Conservation (phyloP, 2,329 filamentous ascomycete species). For the Cadophora gregata region DNA sequence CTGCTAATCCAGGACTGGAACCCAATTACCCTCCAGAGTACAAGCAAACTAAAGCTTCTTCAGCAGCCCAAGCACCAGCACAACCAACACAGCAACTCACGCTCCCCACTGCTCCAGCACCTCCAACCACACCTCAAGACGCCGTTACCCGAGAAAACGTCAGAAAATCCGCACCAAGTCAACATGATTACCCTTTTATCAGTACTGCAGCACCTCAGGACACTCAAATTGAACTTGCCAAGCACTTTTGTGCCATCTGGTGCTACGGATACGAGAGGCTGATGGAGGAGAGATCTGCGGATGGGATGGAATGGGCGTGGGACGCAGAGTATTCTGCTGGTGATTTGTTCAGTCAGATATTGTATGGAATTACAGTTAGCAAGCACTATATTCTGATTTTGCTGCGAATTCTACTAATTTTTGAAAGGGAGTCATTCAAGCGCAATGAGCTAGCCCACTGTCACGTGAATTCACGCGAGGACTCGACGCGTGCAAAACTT, state of each 20-base stretch:
- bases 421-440: neutral
- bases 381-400: neutral
- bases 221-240: neutral
- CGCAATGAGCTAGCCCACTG: neutral
- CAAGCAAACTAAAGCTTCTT: neutral
- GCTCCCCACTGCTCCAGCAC: neutral
- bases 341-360: neutral
- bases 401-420: neutral
- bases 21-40: neutral
- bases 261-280: neutral
- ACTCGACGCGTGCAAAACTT: neutral
- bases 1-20: neutral
- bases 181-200: neutral
- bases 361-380: neutral
- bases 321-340: neutral
- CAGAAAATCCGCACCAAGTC: neutral
- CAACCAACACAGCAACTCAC: neutral
- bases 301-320: neutral
- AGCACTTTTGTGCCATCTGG: neutral
- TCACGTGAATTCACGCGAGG: slow-evolving; percentile 6
- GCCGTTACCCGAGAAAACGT: neutral
- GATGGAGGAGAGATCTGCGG: neutral
- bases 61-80: neutral
- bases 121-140: neutral
- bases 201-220: neutral